Evolutionary conservation across 2,329 filamentous ascomycete species (phyloP).

Genomic region (Botrytis hyacinthi): DNA sequence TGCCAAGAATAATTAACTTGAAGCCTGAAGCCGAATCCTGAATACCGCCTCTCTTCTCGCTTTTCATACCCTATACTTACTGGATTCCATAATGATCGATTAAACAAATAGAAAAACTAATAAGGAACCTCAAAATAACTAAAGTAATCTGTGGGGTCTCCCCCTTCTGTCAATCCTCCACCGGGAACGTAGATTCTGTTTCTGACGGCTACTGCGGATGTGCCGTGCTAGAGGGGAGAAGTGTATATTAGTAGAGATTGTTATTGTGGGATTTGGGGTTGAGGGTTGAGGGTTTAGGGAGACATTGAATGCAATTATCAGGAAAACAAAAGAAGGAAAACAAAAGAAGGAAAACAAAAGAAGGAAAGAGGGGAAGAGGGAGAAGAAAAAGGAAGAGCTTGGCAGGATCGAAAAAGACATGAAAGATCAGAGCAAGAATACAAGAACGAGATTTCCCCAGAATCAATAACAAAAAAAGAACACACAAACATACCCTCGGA

Average conservation of each 20-base stretch:
- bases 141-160: neutral
- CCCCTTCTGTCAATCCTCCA: slow-evolving; percentile 33
- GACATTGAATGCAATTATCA: too few relatives aligned
- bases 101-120: too few relatives aligned
- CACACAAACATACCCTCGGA: slow-evolving; percentile 30
- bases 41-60: accelerated
- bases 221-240: slow-evolving; percentile 34
- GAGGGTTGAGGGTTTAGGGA: accelerated
- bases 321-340: too few relatives aligned
- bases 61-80: neutral
- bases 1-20: neutral
- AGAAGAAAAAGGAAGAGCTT: too few relatives aligned
- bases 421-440: too few relatives aligned
- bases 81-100: too few relatives aligned
- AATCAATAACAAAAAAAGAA: neutral
- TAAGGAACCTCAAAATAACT: slow-evolving; percentile 16
- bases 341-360: too few relatives aligned
- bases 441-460: neutral
- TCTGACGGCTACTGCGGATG: slow-evolving; percentile 35
- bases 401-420: too few relatives aligned
- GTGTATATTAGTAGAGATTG: accelerated
- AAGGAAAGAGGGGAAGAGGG: too few relatives aligned
- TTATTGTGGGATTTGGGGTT: neutral
- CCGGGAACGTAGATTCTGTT: slow-evolving; percentile 40
- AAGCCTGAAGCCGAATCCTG: neutral